Evolutionary conservation across 352 stramenopile species (phyloP), one percentile per base, ranked within the genome.

Genomic region (Phytophthora citricola): DNA sequence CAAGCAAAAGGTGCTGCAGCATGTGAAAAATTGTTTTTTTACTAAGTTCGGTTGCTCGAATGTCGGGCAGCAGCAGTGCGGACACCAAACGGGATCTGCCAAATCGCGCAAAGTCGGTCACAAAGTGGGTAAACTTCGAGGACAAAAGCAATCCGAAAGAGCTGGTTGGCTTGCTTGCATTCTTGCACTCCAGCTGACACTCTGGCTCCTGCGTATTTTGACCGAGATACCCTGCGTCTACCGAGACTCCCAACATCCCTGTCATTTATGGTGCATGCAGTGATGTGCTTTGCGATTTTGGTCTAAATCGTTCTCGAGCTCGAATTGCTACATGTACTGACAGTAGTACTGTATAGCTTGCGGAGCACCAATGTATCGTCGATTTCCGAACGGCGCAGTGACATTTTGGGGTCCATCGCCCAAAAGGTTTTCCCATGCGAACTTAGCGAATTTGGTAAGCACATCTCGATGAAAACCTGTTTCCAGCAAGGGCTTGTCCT

Each of bases 31-130:
- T 26, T 58, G 27, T 20, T 39, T 59, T 59, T 17, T 50, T 15
- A 22, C 56, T 68, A 72, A 68, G 64, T 67, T 72, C 58, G 57
- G 38, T 41, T 67, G 61, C 60, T 62, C 48, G 55, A 66, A 70
- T 70, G 47, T 49, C 4, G 65, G 41, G 32, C 27, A 72, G 56
- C 54, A 72, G 32, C 22, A 58, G 64, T 51, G 45, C 58, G 43
- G 45, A 66, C 58, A 58, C 31, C 31, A 54, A 65, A 57, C 4
- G 53, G 22, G 65, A 73, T 69, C 65, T 73, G 65, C 52, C 65
- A 73, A 69, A 72, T 72, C 63, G 8, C 26, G 49, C 32, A 66
- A 58, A 46, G 47, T 20, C 54, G 43, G 45, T 11, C 22, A 34
- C 22, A 39, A 63, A 63, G 24, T 47, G 43, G 45, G 44, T 63